Base-by-base conservation (phyloP, 2,329 filamentous ascomycete genomes). In the Rutstroemia sp. region DNA sequence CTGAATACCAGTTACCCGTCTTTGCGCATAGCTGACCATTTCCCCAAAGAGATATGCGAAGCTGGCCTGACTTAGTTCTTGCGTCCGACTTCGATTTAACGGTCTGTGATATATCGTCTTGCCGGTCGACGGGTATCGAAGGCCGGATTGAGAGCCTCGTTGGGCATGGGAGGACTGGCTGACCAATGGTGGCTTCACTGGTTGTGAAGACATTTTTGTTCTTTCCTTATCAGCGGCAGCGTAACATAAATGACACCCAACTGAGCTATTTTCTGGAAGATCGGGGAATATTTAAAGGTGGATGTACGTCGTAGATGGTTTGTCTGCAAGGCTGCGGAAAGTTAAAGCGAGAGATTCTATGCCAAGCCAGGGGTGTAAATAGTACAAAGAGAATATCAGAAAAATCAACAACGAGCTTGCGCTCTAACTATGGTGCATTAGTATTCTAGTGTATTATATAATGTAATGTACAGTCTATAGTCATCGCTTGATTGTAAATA, bases 21-120 rank as follows among this genome's bases (percentile, higher is more conserved):
- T 81, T 72, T 97, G 94, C 64, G 94, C 92, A 73, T 97, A 97
- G 67, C 84, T 86, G 50, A 99, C 92, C 88, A 97, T 96, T 76
- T 96, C 92, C 59, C 87, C 86, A 71, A 99, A 97, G 58, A 99
- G 79, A 72, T 95, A 97, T 44, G 94, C 92, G 73, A 99, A 97
- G 73, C 89, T 91, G 10, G 94, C 84, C 69, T 95, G 88, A 72
- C 91, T 96, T 63, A 95, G 83, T 77, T 97, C 92, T 57, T 88
- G 82, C 65, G 88, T 89, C 71, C 90, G 89, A 66, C 86, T 87
- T 62, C 94, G 88, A 74, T 96, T 96, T 60, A 97, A 78, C 60
- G 95, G 91, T 55, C 94, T 83, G 77, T 96, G 91, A 77, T 97
- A 99, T 76, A 99, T 97, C 62, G 91, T 96, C 76, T 97, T 97